Evolutionary conservation across 2,329 filamentous ascomycete species (phyloP), one percentile per base, ranked within the genome.

Genomic region (Claviceps pusilla): DNA sequence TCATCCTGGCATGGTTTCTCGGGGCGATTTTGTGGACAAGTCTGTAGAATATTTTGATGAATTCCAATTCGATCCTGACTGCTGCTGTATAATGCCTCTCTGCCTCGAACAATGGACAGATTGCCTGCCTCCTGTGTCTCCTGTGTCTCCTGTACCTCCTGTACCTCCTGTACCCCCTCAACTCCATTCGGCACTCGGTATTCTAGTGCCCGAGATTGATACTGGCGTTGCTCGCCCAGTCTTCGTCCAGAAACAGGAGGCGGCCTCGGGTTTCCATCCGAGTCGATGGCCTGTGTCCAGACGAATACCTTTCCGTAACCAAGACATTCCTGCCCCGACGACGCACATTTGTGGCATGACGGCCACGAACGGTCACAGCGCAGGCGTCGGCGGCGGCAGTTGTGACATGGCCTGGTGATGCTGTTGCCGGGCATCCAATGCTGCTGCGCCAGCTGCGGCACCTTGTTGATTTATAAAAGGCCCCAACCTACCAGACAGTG

Each of bases 311-410:
- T 76, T 57, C 77, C 79, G 65, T 83, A 83, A 43, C 80, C 80
- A 57, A 80, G 74, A 68, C 80, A 84, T 60, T 77, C 71, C 63
- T 77, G 71, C 33, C 78, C 78, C 46, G 74, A 70, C 60, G 69
- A 71, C 53, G 69, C 66, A 64, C 80, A 83, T 68, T 83, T 83
- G 61, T 76, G 73, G 65, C 80, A 83, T 55, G 67, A 71, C 31
- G 80, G 80, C 51, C 76, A 68, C 39, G 79, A 82, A 56, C 76
- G 73, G 66, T 84, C 80, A 65, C 80, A 84, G 61, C 79, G 77
- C 64, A 79, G 73, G 59, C 80, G 76, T 62, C 74, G 75, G 55
- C 74, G 75, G 56, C 79, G 78, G 66, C 80, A 83, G 67, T 81
- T 82, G 66, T 83, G 78, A 65, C 80, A 83, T 57, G 75, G 62